Conservation (phyloP, 192 early-diverging fungal species). For the Obelidium mucronatum region DNA sequence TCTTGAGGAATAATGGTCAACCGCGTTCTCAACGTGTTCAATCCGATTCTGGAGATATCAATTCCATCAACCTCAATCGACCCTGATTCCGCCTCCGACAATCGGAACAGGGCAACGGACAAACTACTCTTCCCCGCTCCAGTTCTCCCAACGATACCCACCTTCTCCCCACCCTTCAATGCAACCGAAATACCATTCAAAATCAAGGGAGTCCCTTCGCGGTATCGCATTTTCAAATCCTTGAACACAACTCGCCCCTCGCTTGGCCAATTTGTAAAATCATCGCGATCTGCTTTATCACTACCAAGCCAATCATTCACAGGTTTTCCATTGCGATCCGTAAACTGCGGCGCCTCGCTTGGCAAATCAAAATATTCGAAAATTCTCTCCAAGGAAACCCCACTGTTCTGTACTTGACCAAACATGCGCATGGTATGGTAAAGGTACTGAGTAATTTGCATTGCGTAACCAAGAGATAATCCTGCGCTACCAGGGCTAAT, state of each 20-base stretch:
- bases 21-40: slow-evolving; percentile 78
- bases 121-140: slow-evolving; percentile 85
- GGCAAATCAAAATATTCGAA: slow-evolving; percentile 45
- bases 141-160: too few species aligned
- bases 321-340: too few species aligned
- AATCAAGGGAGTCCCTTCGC: slow-evolving; percentile 71
- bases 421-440: slow-evolving; percentile 72
- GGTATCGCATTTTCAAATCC: slow-evolving; percentile 78
- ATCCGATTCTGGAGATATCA: slow-evolving; percentile 74
- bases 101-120: slow-evolving; percentile 78
- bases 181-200: too few species aligned
- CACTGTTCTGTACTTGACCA: slow-evolving; percentile 54
- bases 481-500: slow-evolving; percentile 39
- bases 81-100: slow-evolving; percentile 73
- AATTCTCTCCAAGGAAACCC: slow-evolving; percentile 46
- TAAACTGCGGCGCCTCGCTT: slow-evolving; percentile 35
- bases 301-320: too few species aligned
- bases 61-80: slow-evolving; percentile 76
- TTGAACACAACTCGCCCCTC: slow-evolving; percentile 73
- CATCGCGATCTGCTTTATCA: not conserved
- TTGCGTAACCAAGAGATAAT: slow-evolving; percentile 43
- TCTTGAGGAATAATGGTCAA: slow-evolving; percentile 94
- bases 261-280: slow-evolving; percentile 58
- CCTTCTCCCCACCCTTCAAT: too few species aligned
- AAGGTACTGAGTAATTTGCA: slow-evolving; percentile 69